Conservation (phyloP, 441 rosid genomes). For the Populus hybrid region DNA sequence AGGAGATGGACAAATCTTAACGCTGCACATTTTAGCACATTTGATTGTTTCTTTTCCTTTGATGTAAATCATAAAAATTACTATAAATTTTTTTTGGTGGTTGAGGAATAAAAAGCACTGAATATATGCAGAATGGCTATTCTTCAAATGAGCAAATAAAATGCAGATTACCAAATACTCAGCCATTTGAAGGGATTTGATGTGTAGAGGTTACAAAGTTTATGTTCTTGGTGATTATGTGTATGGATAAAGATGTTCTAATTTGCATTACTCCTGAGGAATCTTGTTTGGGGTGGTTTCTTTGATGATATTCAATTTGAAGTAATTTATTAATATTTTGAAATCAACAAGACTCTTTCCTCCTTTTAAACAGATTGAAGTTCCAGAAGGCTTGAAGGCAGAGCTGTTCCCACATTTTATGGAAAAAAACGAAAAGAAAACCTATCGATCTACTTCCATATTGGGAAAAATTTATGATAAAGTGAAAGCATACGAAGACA, state of each 20-base stretch:
- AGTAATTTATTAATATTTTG: not conserved
- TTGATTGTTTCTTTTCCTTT: not conserved
- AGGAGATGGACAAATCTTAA: not conserved
- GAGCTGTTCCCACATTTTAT: slow-evolving; percentile 59
- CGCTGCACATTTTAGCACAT: not conserved
- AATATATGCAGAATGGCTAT: not conserved
- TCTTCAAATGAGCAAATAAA: not conserved
- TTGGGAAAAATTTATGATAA: slow-evolving; percentile 62
- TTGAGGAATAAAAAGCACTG: not conserved
- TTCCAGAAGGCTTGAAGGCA: slow-evolving; percentile 43
- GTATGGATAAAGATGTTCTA: not conserved
- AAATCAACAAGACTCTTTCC: not conserved
- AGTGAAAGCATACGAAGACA: slow-evolving; percentile 31
- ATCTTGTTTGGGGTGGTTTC: not conserved
- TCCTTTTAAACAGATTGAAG: slow-evolving; percentile 36
- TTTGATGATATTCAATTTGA: not conserved
- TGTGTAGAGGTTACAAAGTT: not conserved
- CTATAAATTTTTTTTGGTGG: not conserved
- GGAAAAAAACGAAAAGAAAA: slow-evolving; percentile 32
- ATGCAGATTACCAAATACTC: not conserved
- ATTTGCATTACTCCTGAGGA: not conserved
- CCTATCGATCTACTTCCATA: slow-evolving; percentile 56
- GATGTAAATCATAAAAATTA: not conserved
- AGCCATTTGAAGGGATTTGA: not conserved
- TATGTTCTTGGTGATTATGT: not conserved